phyloP scores from a whole-genome alignment of 148 eudicot genomes.

The Chenopodium album region DNA sequence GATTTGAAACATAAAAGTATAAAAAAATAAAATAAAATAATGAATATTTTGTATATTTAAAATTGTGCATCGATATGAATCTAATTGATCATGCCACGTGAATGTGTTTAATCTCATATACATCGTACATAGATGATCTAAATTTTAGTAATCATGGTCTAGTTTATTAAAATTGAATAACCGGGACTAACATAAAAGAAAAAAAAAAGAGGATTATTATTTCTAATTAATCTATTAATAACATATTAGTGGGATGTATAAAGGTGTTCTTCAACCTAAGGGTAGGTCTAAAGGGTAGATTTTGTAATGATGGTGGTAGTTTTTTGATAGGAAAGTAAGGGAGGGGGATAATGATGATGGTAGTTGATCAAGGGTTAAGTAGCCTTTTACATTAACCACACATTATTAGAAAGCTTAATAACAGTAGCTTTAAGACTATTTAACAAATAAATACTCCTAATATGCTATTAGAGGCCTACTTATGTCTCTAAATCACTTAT shows the following conservation, averaged over 20 bases:
- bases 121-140: too few relatives aligned
- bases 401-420: background rate
- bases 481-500: slow-evolving; percentile 4
- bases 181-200: too few relatives aligned
- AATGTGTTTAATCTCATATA: too few relatives aligned
- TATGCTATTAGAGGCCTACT: background rate
- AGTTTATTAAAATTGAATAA: too few relatives aligned
- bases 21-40: too few relatives aligned
- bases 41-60: too few relatives aligned
- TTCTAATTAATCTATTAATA: background rate
- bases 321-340: background rate
- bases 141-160: too few relatives aligned
- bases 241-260: background rate
- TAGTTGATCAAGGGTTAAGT: slow-evolving; percentile 3
- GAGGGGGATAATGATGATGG: slow-evolving; percentile 15
- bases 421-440: slow-evolving; percentile 9
- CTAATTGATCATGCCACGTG: too few relatives aligned
- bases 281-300: slow-evolving; percentile 14
- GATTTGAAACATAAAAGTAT: too few relatives aligned
- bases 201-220: too few relatives aligned
- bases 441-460: background rate
- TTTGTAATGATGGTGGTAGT: slow-evolving; percentile 17
- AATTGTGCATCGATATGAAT: too few relatives aligned
- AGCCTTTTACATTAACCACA: slow-evolving; percentile 10
- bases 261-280: background rate